Conservation (phyloP, 306 rosid species). For the Acacia crassicarpa region DNA sequence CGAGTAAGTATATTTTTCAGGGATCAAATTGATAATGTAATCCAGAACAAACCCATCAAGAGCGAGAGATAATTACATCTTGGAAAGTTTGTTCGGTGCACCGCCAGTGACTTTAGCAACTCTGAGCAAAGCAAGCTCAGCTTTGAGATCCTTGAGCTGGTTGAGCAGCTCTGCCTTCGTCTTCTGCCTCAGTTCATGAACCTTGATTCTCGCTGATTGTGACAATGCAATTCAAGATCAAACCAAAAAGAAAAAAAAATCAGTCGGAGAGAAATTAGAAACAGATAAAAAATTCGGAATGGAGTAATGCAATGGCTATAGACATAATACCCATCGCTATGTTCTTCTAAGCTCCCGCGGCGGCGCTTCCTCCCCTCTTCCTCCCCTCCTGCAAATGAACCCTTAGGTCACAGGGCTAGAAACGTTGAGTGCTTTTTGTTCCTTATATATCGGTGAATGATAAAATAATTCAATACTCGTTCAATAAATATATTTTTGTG, state of each 20-base stretch:
- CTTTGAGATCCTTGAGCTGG: constrained; percentile 96
- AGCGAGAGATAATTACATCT: constrained; percentile 53
- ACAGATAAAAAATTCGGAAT: background rate
- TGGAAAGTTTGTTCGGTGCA: constrained; percentile 96
- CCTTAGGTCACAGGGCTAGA: background rate
- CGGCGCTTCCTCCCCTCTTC: background rate
- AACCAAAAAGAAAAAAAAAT: background rate
- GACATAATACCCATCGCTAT: background rate
- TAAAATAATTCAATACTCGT: too few species aligned
- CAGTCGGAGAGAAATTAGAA: background rate
- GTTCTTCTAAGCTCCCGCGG: background rate
- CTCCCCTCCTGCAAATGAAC: background rate
- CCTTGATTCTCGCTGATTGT: constrained; percentile 86
- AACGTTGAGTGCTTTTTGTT: background rate
- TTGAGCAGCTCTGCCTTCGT: constrained; percentile 60
- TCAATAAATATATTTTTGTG: too few species aligned
- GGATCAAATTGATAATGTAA: background rate
- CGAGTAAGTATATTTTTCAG: background rate
- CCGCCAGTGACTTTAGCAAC: constrained; percentile 99
- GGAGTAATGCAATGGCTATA: background rate
- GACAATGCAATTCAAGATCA: background rate
- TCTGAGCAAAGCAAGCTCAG: constrained; percentile 91
- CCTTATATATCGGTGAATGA: background rate
- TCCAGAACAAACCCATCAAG: background rate
- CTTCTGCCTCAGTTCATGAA: constrained; percentile 90